Conservation (phyloP, 2,329 filamentous ascomycete genomes). For the Tolypocladium amazonense region DNA sequence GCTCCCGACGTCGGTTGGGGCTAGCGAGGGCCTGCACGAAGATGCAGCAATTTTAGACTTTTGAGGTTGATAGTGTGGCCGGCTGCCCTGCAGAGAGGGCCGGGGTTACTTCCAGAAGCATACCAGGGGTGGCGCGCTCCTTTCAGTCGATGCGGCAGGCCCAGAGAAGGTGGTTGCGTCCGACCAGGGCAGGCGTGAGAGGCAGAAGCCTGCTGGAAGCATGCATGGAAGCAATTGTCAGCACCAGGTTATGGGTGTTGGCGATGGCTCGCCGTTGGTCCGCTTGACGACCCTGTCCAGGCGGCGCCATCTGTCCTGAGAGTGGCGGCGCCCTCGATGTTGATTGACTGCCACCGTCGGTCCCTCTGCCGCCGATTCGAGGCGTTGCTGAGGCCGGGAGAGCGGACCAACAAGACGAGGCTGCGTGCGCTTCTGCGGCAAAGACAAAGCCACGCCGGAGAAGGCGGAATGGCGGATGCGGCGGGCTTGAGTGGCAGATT, state of each 20-base stretch:
- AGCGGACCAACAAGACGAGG: background rate
- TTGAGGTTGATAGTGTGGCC: background rate
- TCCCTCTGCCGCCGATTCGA: background rate
- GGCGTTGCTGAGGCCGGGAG: background rate
- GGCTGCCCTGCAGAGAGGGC: background rate
- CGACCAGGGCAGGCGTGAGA: conserved; percentile 4
- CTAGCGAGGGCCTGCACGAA: background rate
- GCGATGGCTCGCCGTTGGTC: background rate
- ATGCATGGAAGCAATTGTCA: background rate
- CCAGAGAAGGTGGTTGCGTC: background rate
- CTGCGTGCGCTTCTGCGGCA: background rate
- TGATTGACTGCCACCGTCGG: background rate
- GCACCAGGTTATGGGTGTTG: background rate
- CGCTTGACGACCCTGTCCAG: background rate
- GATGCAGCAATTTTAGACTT: background rate
- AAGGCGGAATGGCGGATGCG: background rate
- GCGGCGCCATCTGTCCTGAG: too few species aligned
- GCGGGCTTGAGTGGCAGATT: background rate
- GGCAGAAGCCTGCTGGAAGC: conserved; percentile 2
- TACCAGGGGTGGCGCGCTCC: background rate
- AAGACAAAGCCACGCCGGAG: background rate
- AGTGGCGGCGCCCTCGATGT: background rate
- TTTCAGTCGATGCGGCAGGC: background rate
- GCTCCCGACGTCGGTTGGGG: background rate
- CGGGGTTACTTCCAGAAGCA: background rate